Conservation (phyloP, 2,329 filamentous ascomycete species). For the Botrytis tulipae region DNA sequence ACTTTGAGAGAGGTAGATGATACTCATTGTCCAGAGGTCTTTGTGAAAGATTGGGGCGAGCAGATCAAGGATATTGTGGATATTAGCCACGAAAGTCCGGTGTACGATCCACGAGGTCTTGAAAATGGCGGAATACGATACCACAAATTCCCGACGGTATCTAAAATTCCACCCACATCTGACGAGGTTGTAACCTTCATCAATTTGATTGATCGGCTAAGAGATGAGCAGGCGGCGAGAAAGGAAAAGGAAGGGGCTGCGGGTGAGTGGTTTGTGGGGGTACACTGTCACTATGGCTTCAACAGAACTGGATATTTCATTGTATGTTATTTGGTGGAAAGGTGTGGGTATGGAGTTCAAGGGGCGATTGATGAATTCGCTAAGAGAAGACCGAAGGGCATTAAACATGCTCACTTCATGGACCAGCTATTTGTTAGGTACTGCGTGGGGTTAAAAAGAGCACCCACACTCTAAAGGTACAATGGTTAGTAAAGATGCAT, state of each 20-base stretch:
- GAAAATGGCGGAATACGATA: slow-evolving; percentile 67
- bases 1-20: slow-evolving; percentile 88
- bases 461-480: slow-evolving; percentile 34
- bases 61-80: slow-evolving; percentile 78
- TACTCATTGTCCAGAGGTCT: slow-evolving; percentile 70
- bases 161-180: slow-evolving; percentile 74
- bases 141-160: slow-evolving; percentile 88
- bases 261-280: slow-evolving; percentile 60
- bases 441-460: slow-evolving; percentile 41
- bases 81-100: slow-evolving; percentile 85
- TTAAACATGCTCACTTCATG: slow-evolving; percentile 85
- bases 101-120: slow-evolving; percentile 76
- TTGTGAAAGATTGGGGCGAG: slow-evolving; percentile 65
- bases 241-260: slow-evolving; percentile 44
- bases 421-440: slow-evolving; percentile 82
- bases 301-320: slow-evolving; percentile 93
- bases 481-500: background rate
- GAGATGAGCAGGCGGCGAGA: slow-evolving; percentile 51
- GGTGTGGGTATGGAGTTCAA: slow-evolving; percentile 66
- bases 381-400: slow-evolving; percentile 71
- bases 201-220: slow-evolving; percentile 56
- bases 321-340: slow-evolving; percentile 85
- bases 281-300: slow-evolving; percentile 93
- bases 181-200: slow-evolving; percentile 55
- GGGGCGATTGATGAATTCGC: slow-evolving; percentile 80